Conservation (phyloP, 2,329 filamentous ascomycete species). For the Xenosphaeropsis pyriputrescens region DNA sequence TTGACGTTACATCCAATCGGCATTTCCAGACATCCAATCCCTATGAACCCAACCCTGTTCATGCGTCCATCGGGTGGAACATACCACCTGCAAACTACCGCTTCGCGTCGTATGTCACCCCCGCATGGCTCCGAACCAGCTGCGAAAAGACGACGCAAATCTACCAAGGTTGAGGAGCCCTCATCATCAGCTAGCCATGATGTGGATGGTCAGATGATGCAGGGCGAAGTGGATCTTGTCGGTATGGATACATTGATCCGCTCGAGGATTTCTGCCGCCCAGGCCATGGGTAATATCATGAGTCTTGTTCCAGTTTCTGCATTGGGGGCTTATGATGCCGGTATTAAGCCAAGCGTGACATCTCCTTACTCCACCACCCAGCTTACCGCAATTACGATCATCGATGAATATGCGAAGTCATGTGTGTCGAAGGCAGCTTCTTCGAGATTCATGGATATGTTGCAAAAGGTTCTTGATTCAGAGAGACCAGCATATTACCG, state of each 20-base stretch:
- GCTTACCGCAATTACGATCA: slow-evolving; percentile 64
- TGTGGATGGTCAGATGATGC: slow-evolving; percentile 95
- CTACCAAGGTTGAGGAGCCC: slow-evolving; percentile 64
- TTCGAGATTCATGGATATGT: slow-evolving; percentile 42
- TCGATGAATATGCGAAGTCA: slow-evolving; percentile 75
- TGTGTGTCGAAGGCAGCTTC: slow-evolving; percentile 32
- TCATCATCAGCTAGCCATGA: slow-evolving; percentile 63
- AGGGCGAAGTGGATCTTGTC: slow-evolving; percentile 89
- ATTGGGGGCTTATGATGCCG: slow-evolving; percentile 48
- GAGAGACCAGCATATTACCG: slow-evolving; percentile 74
- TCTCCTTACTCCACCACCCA: slow-evolving; percentile 77
- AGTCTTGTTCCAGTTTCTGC: slow-evolving; percentile 53
- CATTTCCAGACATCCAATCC: slow-evolving; percentile 76
- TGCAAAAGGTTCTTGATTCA: slow-evolving; percentile 66
- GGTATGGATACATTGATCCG: slow-evolving; percentile 78
- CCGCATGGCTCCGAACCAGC: slow-evolving; percentile 41
- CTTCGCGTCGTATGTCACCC: slow-evolving; percentile 20
- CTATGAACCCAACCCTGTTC: slow-evolving; percentile 82
- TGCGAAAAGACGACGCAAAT: slow-evolving; percentile 67
- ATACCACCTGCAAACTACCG: slow-evolving; percentile 43
- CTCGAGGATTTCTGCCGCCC: slow-evolving; percentile 76
- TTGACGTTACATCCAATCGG: slow-evolving; percentile 85
- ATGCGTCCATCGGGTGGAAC: slow-evolving; percentile 85
- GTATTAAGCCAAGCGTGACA: slow-evolving; percentile 49
- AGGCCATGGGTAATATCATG: slow-evolving; percentile 76